Base-by-base conservation (phyloP, 2,329 filamentous ascomycete genomes). In the Didymella segeticola region DNA sequence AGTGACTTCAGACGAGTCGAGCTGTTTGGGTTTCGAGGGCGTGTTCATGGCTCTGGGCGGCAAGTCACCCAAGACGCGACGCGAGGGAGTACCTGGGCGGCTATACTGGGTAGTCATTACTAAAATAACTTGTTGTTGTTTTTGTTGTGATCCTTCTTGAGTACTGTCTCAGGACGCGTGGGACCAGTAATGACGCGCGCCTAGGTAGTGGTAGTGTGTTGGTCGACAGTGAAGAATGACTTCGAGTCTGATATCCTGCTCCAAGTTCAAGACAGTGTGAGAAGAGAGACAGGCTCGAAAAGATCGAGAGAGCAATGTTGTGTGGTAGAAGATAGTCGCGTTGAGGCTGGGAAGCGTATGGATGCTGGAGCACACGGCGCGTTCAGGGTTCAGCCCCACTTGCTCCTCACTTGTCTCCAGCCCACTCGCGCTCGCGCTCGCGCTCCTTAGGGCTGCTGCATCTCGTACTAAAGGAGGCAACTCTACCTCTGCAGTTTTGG, bases 61-160 rank as follows among this genome's bases (percentile, higher is more conserved):
- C 39, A 76, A 53, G 25, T 74, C 67, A 17, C 72, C 72, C 5
- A 76, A 63, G 2, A 67, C 69, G 62, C 71, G 71, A 64, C 73
- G 66, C 37, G 63, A 66, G 12, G 70, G 59, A 30, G 62, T 66
- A 38, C 70, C 69, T 17, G 65, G 58, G 20, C 69, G 67, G 27
- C 56, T 73, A 43, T 68, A 56, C 34, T 59, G 46, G 46, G 65
- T 47, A 19, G 66, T 49, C 66, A 71, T 70, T 36, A 53, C 56
- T 22, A 54, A 39, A 23, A 33, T 30, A 43, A 17, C n/a, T 31
- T 47, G 50, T 36, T 36, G 45, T 48, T 45, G 53, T 41, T 56
- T 63, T 47, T 62, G 67, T 42, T 64, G 58, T 55, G 64, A 61
- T 31, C 58, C 57, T 60, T 60, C 46, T 53, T 52, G 64, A 61